Base-by-base conservation (phyloP, 2,329 filamentous ascomycete genomes). In the Fusarium sulawesiense region DNA sequence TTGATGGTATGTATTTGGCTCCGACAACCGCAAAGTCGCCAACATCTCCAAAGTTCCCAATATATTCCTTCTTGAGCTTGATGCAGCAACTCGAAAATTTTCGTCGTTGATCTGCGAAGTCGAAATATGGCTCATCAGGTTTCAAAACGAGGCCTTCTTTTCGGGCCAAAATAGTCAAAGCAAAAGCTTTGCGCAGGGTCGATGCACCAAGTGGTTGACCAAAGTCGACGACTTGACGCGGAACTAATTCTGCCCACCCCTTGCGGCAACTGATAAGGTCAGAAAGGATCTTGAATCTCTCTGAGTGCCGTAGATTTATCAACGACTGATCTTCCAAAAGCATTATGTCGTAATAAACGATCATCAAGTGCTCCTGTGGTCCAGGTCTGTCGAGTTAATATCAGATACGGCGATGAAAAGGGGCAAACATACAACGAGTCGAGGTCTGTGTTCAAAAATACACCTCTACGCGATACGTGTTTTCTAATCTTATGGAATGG, bases 11-110 rank as follows among this genome's bases (percentile, higher is more conserved):
- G 72, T 91, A 94, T 20, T 88, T 88, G 8, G 89, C 94, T 1
- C 93, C 94, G 5, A 97, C 82, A 3, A 95, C 85, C 3, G 92
- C 90, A 76, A 97, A 92, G 77, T 97, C 94, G 12, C 92, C 92
- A 30, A 93, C 88, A 64, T 97, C 94, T 1, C 93, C 93, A 76
- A 95, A 88, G 4, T 89, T 89, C 27, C 86, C 84, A 40, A 97
- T 80, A 73, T 97, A 97, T 75, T 96, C 93, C 74, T 93, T 93
- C 79, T 97, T 97, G 44, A 97, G 79, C 79, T 97, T 97, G 75
- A 97, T 92, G 76, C 89, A 91, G 60, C 82, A 84, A 16, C 82
- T 82, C 4, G 78, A 76, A 62, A 81, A 82, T 30, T 83, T 67
- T 72, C 80, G 71, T 44, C 73, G 72, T 47, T 70, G 73, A 46